Base-by-base conservation (phyloP, 2,329 filamentous ascomycete genomes). In the Neodidymelliopsis sp. region DNA sequence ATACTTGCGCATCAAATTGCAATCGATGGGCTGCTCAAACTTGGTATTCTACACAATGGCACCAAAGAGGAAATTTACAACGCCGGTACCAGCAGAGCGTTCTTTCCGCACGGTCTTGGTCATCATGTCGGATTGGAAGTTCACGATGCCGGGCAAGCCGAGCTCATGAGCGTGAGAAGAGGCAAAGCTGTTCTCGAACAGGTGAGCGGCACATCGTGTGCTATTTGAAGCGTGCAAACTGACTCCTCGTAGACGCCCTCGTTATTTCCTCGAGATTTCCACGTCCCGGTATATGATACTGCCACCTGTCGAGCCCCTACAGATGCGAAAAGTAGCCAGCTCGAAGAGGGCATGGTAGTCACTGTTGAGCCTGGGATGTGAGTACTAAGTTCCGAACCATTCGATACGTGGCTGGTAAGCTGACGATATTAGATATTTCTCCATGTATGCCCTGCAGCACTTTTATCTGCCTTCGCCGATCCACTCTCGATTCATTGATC, bases 121-220 rank as follows among this genome's bases (percentile, higher is more conserved):
- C 92, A 97, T 73, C 93, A 96, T 70, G 78, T 97, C 8, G 92
- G 92, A 54, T 87, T 97, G 81, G 92, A 97, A 70, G 95, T 91
- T 2, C 92, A 97, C 71, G 92, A 97, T 59, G 68, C 74, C 5
- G 67, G 68, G 7, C 69, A 73, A 29, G 58, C 57, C 10, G 64
- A 69, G 28, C 44, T 73, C 11, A 72, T 73, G 70, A 68, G 62
- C 25, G 47, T 70, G 20, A 56, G 54, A 30, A 59, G 56, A 36
- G 59, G 54, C 7, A 63, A 66, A 38, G 51, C 43, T 2, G 59
- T 60, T 2, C 44, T 59, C 20, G 53, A 60, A 25, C 63, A 69
- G 56, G 66, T 68, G 54, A 51, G 58, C 18, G 8, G 7, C 11
- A 3, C 7, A 15, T 7, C 9, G 25, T 4, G 9, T 20, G 29